Conservation (phyloP, 768 basidiomycete genomes). For the Pulveroboletus sp. region DNA sequence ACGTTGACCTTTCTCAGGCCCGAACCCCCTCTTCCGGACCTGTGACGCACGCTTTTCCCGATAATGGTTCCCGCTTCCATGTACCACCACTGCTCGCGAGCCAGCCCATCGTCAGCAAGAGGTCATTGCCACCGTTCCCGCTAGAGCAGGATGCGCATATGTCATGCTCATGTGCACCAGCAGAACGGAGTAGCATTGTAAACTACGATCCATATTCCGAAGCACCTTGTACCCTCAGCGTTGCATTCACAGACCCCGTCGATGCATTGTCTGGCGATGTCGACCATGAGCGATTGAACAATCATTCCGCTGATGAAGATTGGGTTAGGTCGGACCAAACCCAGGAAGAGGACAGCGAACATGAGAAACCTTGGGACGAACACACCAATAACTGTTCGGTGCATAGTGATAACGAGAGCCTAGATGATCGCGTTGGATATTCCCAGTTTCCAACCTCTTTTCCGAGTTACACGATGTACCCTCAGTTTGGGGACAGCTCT, state of each 20-base stretch:
- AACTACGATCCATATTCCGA: conserved; percentile 47
- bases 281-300: conserved; percentile 24
- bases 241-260: conserved; percentile 31
- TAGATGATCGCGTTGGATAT: background rate
- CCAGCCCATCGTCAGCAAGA: conserved; percentile 28
- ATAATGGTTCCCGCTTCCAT: too few species aligned
- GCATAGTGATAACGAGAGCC: background rate
- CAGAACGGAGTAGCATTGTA: conserved; percentile 42
- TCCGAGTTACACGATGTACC: too few species aligned
- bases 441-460: background rate
- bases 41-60: too few species aligned
- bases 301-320: conserved; percentile 24
- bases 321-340: conserved; percentile 25
- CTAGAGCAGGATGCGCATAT: too few species aligned
- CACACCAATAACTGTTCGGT: conserved; percentile 22
- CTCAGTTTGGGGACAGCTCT: too few species aligned
- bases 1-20: too few species aligned
- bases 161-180: conserved; percentile 33
- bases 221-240: conserved; percentile 36
- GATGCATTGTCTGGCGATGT: conserved; percentile 13
- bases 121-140: conserved; percentile 14
- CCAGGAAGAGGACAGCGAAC: conserved; percentile 21
- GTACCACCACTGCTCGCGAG: conserved; percentile 27
- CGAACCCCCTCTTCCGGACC: background rate
- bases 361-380: conserved; percentile 14